Evolutionary conservation across 1,284 basidiomycete species (phyloP).

Genomic region (Trichosporon ovoides): DNA sequence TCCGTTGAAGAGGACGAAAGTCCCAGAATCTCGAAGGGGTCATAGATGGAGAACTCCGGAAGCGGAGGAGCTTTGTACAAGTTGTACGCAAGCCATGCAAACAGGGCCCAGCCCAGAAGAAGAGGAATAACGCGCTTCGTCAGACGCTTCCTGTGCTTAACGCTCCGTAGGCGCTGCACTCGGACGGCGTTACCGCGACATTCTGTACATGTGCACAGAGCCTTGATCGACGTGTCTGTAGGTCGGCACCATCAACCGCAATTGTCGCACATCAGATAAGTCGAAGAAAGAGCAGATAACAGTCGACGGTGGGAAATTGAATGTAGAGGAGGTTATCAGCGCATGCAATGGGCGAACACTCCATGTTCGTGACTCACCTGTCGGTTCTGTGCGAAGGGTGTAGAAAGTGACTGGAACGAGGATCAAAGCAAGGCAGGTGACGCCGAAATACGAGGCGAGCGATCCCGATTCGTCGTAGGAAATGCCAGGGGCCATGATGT

Average conservation of each 20-base stretch:
- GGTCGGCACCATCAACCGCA: conserved; percentile 18
- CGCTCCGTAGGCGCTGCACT: conserved; percentile 46
- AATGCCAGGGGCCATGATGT: conserved; percentile 42
- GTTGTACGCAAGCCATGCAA: conserved; percentile 65
- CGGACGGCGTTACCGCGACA: conserved; percentile 23
- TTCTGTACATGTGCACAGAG: conserved; percentile 34
- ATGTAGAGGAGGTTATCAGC: no score
- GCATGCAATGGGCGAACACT: conserved; percentile 14
- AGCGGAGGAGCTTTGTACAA: conserved; percentile 56
- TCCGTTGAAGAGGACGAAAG: conserved; percentile 65
- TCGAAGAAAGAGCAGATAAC: not conserved
- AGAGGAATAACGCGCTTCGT: conserved; percentile 57
- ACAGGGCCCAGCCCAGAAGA: conserved; percentile 66
- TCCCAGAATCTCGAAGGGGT: conserved; percentile 92
- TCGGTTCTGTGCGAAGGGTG: conserved; percentile 41
- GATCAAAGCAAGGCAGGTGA: conserved; percentile 74
- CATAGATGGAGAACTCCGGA: conserved; percentile 68
- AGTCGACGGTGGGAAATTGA: not conserved
- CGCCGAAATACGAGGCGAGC: conserved; percentile 82
- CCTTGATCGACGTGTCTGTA: conserved; percentile 29
- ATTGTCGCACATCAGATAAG: no score
- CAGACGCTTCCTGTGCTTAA: conserved; percentile 24
- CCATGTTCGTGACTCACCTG: conserved; percentile 42
- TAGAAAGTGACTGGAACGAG: conserved; percentile 69
- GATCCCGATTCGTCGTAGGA: conserved; percentile 80